A percentile compares a stretch with the other conserved stretches of the same genome.
Conservation (phyloP, 2,329 filamentous ascomycete genomes). For the Pleoardoris graminearum region DNA sequence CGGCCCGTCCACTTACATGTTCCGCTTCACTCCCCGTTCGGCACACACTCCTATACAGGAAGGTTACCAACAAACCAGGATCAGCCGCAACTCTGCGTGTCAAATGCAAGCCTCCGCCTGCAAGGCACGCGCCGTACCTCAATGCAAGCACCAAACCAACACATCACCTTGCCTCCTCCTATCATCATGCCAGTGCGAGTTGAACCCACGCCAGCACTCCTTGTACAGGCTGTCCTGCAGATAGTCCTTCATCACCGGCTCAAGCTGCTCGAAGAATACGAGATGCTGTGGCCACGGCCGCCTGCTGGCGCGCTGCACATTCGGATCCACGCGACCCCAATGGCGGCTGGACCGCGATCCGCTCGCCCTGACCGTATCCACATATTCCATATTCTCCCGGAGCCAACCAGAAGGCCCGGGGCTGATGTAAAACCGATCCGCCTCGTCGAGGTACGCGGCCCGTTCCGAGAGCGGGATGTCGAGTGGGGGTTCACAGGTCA, state of each 20-base stretch:
- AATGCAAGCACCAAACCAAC: slow-evolving; percentile 58
- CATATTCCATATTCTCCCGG: slow-evolving; percentile 46
- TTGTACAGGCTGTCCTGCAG: slow-evolving; percentile 55
- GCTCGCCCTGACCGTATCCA: slow-evolving; percentile 23
- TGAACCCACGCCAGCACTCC: slow-evolving; percentile 64
- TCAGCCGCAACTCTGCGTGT: too few relatives aligned
- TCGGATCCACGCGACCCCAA: slow-evolving; percentile 28
- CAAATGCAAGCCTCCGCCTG: neutral
- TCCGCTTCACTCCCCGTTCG: neutral
- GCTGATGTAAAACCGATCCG: slow-evolving; percentile 82
- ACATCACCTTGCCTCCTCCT: slow-evolving; percentile 64
- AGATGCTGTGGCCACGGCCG: slow-evolving; percentile 51
- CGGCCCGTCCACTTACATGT: too few relatives aligned
- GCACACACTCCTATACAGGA: too few relatives aligned
- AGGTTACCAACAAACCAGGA: too few relatives aligned
- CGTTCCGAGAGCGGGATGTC: slow-evolving; percentile 66
- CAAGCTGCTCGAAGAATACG: slow-evolving; percentile 62
- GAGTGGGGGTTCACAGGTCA: slow-evolving; percentile 89
- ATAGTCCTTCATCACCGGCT: slow-evolving; percentile 51
- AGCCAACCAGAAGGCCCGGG: slow-evolving; percentile 52
- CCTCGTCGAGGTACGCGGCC: slow-evolving; percentile 78
- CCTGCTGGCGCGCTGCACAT: slow-evolving; percentile 21
- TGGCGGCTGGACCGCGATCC: slow-evolving; percentile 29
- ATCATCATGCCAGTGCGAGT: slow-evolving; percentile 66
- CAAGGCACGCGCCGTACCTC: neutral